Percentiles rank a stretch among this genome's conserved stretches.
Conservation (phyloP, 2,329 filamentous ascomycete species). For the Paecilomyces sp. region DNA sequence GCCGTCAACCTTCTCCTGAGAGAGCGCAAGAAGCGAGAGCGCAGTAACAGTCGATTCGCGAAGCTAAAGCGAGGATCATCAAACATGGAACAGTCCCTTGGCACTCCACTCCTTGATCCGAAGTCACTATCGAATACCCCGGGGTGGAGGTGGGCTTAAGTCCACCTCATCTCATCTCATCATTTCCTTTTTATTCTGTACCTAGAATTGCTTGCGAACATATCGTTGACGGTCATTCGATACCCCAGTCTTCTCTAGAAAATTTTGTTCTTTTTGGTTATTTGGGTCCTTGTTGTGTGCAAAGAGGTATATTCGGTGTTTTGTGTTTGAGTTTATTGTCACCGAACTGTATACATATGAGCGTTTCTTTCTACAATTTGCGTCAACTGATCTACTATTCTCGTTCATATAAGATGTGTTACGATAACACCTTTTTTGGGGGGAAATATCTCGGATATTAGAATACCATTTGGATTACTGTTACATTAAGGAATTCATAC, state of each 20-base stretch:
- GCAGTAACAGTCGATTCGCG: constrained; percentile 9
- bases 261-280: not conserved
- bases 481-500: not conserved
- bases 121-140: constrained; percentile 17
- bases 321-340: not conserved
- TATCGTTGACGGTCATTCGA: not conserved
- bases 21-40: constrained; percentile 22
- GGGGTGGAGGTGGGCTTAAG: constrained; percentile 34
- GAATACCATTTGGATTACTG: not conserved
- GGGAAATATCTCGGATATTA: not conserved
- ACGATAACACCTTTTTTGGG: not conserved
- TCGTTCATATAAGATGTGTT: not conserved
- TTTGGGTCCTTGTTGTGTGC: not conserved
- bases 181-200: not conserved
- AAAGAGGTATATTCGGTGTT: not conserved
- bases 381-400: not conserved
- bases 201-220: not conserved
- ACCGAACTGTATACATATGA: not conserved
- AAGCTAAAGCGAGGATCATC: constrained; percentile 11
- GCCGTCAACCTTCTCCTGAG: constrained; percentile 50
- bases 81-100: constrained; percentile 3
- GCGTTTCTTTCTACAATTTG: not conserved
- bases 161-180: not conserved
- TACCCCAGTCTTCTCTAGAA: not conserved
- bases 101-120: constrained; percentile 12